Percentiles rank a stretch among this genome's conserved stretches.
phyloP scores from a whole-genome alignment of 1,139 yeast genomes.

The Scheffersomyces segobiensis region DNA sequence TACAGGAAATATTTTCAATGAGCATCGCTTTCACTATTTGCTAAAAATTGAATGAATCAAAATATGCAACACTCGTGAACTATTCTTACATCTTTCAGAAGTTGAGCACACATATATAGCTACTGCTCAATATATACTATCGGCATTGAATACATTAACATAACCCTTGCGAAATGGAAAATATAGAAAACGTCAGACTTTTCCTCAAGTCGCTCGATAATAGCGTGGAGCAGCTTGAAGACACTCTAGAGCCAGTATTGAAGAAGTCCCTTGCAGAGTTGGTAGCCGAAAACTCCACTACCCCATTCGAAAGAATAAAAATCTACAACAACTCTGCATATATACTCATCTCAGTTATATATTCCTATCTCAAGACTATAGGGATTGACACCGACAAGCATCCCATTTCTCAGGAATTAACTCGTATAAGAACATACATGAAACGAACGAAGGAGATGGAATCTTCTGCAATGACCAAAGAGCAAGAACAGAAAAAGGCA shows the following conservation, averaged over 20 bases:
- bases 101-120: background rate
- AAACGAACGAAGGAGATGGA: slow-evolving; percentile 53
- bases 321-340: slow-evolving; percentile 45
- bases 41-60: background rate
- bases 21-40: slow-evolving; percentile 12
- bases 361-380: slow-evolving; percentile 58
- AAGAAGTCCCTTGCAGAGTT: slow-evolving; percentile 36
- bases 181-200: slow-evolving; percentile 32
- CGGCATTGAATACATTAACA: background rate
- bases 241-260: slow-evolving; percentile 33
- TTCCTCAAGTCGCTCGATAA: slow-evolving; percentile 30
- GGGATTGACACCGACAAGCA: slow-evolving; percentile 62
- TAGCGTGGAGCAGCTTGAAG: slow-evolving; percentile 30
- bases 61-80: background rate
- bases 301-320: slow-evolving; percentile 37
- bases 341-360: slow-evolving; percentile 45
- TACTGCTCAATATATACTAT: background rate
- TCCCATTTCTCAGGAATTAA: slow-evolving; percentile 69
- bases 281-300: slow-evolving; percentile 18
- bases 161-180: slow-evolving; percentile 37
- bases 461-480: slow-evolving; percentile 15
- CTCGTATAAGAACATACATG: slow-evolving; percentile 70
- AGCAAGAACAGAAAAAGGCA: slow-evolving; percentile 20
- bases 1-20: slow-evolving; percentile 7
- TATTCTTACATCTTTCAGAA: background rate